Base-by-base conservation (phyloP, 2,329 filamentous ascomycete species). In the Trichophyton mentagrophytes region DNA sequence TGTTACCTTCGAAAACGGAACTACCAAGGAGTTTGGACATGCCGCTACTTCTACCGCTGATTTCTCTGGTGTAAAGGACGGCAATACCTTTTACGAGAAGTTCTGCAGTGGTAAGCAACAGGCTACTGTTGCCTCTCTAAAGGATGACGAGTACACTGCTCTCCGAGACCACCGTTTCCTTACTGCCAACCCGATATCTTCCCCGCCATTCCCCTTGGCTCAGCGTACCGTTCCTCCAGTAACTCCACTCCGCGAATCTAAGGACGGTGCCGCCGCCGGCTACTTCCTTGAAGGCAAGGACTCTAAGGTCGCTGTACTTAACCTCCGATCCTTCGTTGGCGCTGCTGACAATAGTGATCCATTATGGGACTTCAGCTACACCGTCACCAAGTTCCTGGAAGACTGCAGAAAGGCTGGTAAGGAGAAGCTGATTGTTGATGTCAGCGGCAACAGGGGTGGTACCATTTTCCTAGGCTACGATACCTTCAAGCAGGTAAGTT, bases 381-480 rank as follows among this genome's bases (percentile, higher is more conserved):
- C 70, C 0, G 70, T 78, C 62, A 67, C 74, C 6, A 62, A 71
- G 7, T 79, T 84, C 64, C 73, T 85, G n/a, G 70, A 74, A 0
- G 71, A 74, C 51, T 77, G 77, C 11, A 76, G 77, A 46, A 64
- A 69, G 1, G 73, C 73, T 1, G 76, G 77, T 1, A 84, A 84
- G 68, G 80, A 74, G n/a, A 84, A 82, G 68, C 74, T 88, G 3
- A 76, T 88, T 33, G 80, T 88, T 62, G 86, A 88, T 64, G 67
- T 88, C 5, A 78, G 80, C 3, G 77, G 74, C 1, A 89, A 88
- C 64, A 75, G 74, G 0, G 85, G 85, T 46, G 85, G 85, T 1
- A 70, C 71, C 44, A 67, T 82, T 11, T 65, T 73, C 8, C 73
- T 77, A 5, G 79, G 77, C 1, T 76, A 75, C 51, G 77, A 80